phyloP scores from a whole-genome alignment of 352 stramenopile species.

The Phytophthora parvispora region DNA sequence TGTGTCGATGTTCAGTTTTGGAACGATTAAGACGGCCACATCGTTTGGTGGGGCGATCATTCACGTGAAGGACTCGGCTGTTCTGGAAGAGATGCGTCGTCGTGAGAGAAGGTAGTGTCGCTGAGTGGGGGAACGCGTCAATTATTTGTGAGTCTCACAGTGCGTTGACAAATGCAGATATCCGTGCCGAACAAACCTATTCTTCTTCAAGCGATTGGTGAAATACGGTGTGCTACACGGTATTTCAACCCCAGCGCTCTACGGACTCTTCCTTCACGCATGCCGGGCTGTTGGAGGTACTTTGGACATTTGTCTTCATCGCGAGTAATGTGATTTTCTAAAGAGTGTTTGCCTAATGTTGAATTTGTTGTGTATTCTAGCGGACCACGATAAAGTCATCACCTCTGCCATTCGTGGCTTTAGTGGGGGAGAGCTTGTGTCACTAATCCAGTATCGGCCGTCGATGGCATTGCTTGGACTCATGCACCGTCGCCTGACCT shows the following conservation, averaged over 20 bases:
- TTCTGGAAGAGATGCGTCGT: slow-evolving; percentile 77
- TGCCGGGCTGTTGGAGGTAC: slow-evolving; percentile 67
- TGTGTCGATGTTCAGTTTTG: slow-evolving; percentile 91
- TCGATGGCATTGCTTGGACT: slow-evolving; percentile 84
- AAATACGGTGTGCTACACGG: slow-evolving; percentile 84
- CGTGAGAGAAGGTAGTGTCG: slow-evolving; percentile 65
- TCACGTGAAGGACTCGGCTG: slow-evolving; percentile 58
- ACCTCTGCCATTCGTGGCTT: slow-evolving; percentile 88
- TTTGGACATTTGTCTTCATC: not conserved
- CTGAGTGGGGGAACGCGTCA: not conserved
- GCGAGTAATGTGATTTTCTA: not conserved
- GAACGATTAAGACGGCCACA: slow-evolving; percentile 89
- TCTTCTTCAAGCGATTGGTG: slow-evolving; percentile 81
- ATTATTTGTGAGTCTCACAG: not conserved
- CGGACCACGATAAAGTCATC: slow-evolving; percentile 83
- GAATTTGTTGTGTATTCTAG: slow-evolving; percentile 35
- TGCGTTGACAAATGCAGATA: slow-evolving; percentile 40
- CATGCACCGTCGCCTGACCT: slow-evolving; percentile 74
- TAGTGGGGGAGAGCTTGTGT: slow-evolving; percentile 79
- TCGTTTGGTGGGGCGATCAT: slow-evolving; percentile 82
- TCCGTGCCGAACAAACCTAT: slow-evolving; percentile 67
- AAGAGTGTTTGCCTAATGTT: not conserved
- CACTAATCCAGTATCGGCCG: slow-evolving; percentile 77
- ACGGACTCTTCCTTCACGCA: slow-evolving; percentile 78
- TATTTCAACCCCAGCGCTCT: slow-evolving; percentile 76